These are phyloP conservation scores for Yarrowia sp. DNA, from an alignment of 805 yeast genomes.

Conservation along the genomic window DNA sequence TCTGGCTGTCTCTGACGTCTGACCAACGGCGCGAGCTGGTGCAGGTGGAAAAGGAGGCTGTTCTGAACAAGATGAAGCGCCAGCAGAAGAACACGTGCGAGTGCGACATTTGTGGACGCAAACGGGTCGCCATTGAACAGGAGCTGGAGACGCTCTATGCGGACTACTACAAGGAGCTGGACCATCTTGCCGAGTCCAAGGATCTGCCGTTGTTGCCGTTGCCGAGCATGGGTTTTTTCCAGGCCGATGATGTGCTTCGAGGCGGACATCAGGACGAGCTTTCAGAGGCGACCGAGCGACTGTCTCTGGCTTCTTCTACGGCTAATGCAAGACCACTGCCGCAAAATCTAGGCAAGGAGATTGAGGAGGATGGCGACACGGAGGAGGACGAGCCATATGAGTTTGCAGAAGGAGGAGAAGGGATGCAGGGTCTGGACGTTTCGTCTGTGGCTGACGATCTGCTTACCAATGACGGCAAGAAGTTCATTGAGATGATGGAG, in stretches of 20 bases:
- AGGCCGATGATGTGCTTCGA: not conserved
- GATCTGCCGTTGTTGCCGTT: not conserved
- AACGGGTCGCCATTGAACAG: constrained; percentile 66
- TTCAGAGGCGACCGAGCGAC: not conserved
- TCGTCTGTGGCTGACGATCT: constrained; percentile 75
- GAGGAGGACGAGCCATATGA: constrained; percentile 29
- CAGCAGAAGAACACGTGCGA: constrained; percentile 60
- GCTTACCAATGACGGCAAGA: constrained; percentile 71
- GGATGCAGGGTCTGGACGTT: not conserved
- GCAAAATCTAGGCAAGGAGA: constrained; percentile 23
- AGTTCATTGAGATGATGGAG: constrained; percentile 78
- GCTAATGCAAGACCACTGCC: not conserved
- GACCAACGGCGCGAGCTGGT: constrained; percentile 61
- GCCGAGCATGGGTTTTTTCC: not conserved
- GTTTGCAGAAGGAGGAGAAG: not conserved
- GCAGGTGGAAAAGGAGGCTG: constrained; percentile 64
- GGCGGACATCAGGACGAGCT: not conserved
- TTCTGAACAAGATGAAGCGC: constrained; percentile 60
- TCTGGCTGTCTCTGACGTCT: constrained; percentile 67
- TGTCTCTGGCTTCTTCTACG: not conserved
- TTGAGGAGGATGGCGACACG: constrained; percentile 30
- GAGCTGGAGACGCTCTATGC: constrained; percentile 75
- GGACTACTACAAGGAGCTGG: constrained; percentile 57
- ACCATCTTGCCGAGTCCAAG: constrained; percentile 29
- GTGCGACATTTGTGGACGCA: constrained; percentile 76